These are phyloP conservation scores for Metschnikowia arizonensis DNA, from an alignment of 805 yeast genomes.

Conservation along the genomic window DNA sequence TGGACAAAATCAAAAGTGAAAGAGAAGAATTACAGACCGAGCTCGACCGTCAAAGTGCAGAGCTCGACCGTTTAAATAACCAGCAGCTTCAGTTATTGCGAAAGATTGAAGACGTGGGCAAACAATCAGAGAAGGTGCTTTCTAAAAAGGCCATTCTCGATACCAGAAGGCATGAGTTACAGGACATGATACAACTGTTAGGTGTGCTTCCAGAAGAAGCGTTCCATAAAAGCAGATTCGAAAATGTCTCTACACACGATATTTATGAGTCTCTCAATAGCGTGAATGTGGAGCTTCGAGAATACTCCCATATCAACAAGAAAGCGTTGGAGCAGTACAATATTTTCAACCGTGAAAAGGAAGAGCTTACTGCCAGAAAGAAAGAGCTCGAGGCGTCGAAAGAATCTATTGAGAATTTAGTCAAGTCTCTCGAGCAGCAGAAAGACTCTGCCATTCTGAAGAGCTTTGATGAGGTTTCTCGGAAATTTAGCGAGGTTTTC, in stretches of 20 bases:
- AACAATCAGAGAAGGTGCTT: slow-evolving; percentile 58
- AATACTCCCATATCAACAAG: slow-evolving; percentile 75
- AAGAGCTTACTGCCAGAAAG: slow-evolving; percentile 60
- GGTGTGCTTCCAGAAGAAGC: slow-evolving; percentile 92
- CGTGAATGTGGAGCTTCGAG: slow-evolving; percentile 54
- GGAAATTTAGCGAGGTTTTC: slow-evolving; percentile 70
- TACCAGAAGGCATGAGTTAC: slow-evolving; percentile 66
- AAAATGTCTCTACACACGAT: slow-evolving; percentile 45
- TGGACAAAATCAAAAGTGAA: slow-evolving; percentile 26
- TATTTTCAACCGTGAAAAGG: slow-evolving; percentile 68
- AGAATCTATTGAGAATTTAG: slow-evolving; percentile 67
- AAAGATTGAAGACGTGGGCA: slow-evolving; percentile 58
- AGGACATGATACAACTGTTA: slow-evolving; percentile 68
- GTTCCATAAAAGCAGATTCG: slow-evolving; percentile 42
- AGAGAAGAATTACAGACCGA: slow-evolving; percentile 18
- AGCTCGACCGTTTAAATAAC: slow-evolving; percentile 48
- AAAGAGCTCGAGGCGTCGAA: slow-evolving; percentile 67
- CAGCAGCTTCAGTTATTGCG: slow-evolving; percentile 52
- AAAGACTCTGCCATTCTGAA: slow-evolving; percentile 78
- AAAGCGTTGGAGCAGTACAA: slow-evolving; percentile 83
- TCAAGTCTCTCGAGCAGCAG: slow-evolving; percentile 64
- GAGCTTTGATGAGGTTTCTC: slow-evolving; percentile 73
- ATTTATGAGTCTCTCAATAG: slow-evolving; percentile 51
- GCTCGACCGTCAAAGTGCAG: slow-evolving; percentile 34
- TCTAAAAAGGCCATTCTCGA: slow-evolving; percentile 57